These are phyloP conservation scores for Nigrograna mackinnonii DNA, from an alignment of 2,329 filamentous ascomycete genomes.

Conservation along the genomic window DNA sequence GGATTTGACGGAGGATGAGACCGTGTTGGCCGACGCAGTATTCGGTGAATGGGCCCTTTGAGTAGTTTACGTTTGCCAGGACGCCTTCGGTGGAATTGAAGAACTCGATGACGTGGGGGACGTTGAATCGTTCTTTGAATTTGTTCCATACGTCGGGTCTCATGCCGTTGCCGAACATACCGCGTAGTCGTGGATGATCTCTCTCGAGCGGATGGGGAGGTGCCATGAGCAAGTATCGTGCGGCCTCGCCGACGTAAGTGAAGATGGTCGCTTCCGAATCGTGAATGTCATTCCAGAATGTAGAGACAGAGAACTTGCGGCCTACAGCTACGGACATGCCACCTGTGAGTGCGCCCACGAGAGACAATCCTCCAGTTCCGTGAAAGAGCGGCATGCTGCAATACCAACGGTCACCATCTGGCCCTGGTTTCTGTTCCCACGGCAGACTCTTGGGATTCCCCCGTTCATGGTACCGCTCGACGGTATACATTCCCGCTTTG, in stretches of 20 bases:
- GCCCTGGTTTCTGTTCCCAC: slow-evolving; percentile 39
- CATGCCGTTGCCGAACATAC: slow-evolving; percentile 68
- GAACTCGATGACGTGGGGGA: slow-evolving; percentile 69
- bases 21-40: slow-evolving; percentile 73
- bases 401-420: slow-evolving; percentile 65
- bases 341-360: slow-evolving; percentile 52
- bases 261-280: slow-evolving; percentile 70
- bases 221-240: slow-evolving; percentile 71
- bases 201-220: slow-evolving; percentile 64
- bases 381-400: slow-evolving; percentile 78
- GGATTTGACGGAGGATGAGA: slow-evolving; percentile 55
- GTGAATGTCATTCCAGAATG: slow-evolving; percentile 73
- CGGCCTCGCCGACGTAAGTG: slow-evolving; percentile 76
- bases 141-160: slow-evolving; percentile 68
- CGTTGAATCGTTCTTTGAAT: slow-evolving; percentile 65
- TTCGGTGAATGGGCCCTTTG: slow-evolving; percentile 58
- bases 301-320: slow-evolving; percentile 66
- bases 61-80: slow-evolving; percentile 58
- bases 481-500: slow-evolving; percentile 51
- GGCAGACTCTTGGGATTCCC: slow-evolving; percentile 36
- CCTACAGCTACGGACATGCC: slow-evolving; percentile 61
- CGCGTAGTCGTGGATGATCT: slow-evolving; percentile 57
- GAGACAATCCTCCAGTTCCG: slow-evolving; percentile 67
- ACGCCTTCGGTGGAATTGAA: slow-evolving; percentile 77
- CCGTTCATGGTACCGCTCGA: slow-evolving; percentile 32